Evolutionary conservation across 352 stramenopile species (phyloP).

Genomic region (Globisporangium mamillatum): DNA sequence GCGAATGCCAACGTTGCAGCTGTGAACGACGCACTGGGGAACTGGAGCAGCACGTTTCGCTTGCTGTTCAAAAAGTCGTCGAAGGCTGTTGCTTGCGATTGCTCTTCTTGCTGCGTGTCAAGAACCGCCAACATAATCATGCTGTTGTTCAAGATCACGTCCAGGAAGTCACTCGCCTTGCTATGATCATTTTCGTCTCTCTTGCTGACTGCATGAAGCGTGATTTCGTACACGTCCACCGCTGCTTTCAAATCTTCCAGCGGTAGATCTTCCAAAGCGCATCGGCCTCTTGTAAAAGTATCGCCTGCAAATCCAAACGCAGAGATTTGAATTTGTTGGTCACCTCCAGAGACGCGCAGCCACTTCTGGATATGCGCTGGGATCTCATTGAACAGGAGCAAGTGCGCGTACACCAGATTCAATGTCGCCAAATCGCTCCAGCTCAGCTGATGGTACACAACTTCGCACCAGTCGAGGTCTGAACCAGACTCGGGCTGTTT

Average conservation of each 20-base stretch:
- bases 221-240: constrained; percentile 1
- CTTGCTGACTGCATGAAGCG: constrained; percentile 7
- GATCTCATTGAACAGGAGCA: constrained; percentile 18
- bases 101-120: background rate
- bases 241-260: background rate
- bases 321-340: constrained; percentile 3
- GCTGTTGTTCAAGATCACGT: constrained; percentile 15
- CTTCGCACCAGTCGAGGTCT: constrained; percentile 14
- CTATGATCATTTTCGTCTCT: background rate
- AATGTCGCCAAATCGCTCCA: constrained; percentile 13
- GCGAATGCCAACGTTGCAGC: constrained; percentile 8
- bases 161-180: background rate
- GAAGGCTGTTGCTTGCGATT: background rate
- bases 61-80: constrained; percentile 9
- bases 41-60: background rate
- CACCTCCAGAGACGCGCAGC: constrained; percentile 12
- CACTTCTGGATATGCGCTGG: constrained; percentile 17
- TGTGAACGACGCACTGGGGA: constrained; percentile 15
- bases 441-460: constrained; percentile 8
- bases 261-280: background rate
- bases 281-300: background rate
- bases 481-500: background rate
- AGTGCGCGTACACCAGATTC: constrained; percentile 12
- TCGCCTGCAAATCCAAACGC: constrained; percentile 14
- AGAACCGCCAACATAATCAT: constrained; percentile 12